Evolutionary conservation across 768 basidiomycete genomes (phyloP).

Genomic region (Pleurotus sapidus): DNA sequence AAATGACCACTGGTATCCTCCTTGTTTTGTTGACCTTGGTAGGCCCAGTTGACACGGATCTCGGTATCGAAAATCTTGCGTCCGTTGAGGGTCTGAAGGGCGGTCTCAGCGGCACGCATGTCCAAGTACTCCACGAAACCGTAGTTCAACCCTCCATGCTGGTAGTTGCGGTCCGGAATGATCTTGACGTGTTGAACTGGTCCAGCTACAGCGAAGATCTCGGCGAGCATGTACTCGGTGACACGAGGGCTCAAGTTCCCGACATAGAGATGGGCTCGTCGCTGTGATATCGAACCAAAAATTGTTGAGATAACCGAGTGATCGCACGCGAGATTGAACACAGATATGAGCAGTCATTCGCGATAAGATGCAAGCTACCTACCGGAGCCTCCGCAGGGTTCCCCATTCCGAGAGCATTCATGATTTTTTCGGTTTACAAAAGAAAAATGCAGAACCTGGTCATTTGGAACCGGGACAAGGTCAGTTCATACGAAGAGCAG

Average conservation of each 20-base stretch:
- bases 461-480: conserved; percentile 13
- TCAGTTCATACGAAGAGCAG: conserved; percentile 11
- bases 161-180: conserved; percentile 98
- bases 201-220: conserved; percentile 95
- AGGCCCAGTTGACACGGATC: conserved; percentile 99
- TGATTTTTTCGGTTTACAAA: conserved; percentile 54
- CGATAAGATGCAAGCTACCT: conserved; percentile 29
- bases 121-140: conserved; percentile 99
- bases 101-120: conserved; percentile 98
- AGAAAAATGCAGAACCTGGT: conserved; percentile 39
- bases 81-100: conserved; percentile 97
- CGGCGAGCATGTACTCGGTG: conserved; percentile 98
- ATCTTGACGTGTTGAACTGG: conserved; percentile 99
- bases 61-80: conserved; percentile 99
- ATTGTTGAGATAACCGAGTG: conserved; percentile 21
- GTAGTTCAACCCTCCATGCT: conserved; percentile 98
- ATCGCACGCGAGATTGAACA: conserved; percentile 16
- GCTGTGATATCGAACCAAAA: conserved; percentile 37
- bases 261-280: conserved; percentile 97
- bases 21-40: conserved; percentile 97
- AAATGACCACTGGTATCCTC: conserved; percentile 97
- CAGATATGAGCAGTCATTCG: conserved; percentile 28
- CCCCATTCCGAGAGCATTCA: conserved; percentile 77
- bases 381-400: conserved; percentile 76
- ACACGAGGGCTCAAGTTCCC: conserved; percentile 97